These are phyloP conservation scores for Suhomyces tanzawaensis DNA, from an alignment of 805 yeast species.

Conservation along the genomic window DNA sequence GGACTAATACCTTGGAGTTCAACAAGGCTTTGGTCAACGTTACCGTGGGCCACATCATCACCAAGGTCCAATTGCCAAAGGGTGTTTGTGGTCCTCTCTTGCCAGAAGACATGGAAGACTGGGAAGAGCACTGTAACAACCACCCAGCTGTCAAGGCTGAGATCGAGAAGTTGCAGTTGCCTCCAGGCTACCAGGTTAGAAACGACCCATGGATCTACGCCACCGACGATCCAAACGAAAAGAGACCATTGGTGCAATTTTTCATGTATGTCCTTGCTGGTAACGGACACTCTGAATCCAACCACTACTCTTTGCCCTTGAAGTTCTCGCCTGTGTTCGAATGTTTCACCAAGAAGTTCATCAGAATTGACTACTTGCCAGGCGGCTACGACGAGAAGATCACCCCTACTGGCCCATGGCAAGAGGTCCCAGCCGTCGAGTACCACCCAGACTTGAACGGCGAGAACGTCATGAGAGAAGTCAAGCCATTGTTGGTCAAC, in stretches of 20 bases:
- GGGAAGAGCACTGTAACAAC: constrained; percentile 48
- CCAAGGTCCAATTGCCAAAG: constrained; percentile 52
- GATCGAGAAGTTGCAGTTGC: constrained; percentile 64
- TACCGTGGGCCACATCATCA: constrained; percentile 58
- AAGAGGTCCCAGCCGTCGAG: constrained; percentile 58
- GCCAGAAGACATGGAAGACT: constrained; percentile 57
- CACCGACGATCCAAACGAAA: constrained; percentile 62
- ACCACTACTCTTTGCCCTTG: constrained; percentile 73
- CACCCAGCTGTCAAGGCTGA: constrained; percentile 65
- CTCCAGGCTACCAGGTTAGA: constrained; percentile 52
- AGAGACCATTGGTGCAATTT: constrained; percentile 64
- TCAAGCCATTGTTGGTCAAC: constrained; percentile 64
- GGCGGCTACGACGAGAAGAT: constrained; percentile 64
- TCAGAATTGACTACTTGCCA: constrained; percentile 73
- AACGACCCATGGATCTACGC: constrained; percentile 88
- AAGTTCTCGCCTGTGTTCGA: constrained; percentile 74
- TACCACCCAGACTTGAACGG: constrained; percentile 72
- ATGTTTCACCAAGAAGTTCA: constrained; percentile 54
- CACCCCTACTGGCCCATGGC: constrained; percentile 60
- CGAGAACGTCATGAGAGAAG: constrained; percentile 47
- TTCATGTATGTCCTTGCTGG: constrained; percentile 71
- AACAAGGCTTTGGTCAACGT: constrained; percentile 73
- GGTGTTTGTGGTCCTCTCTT: constrained; percentile 72
- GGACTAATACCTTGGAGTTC: constrained; percentile 48
- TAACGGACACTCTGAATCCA: constrained; percentile 63